phyloP scores from a whole-genome alignment of 345 rosid genomes.

The Brassica carinata region DNA sequence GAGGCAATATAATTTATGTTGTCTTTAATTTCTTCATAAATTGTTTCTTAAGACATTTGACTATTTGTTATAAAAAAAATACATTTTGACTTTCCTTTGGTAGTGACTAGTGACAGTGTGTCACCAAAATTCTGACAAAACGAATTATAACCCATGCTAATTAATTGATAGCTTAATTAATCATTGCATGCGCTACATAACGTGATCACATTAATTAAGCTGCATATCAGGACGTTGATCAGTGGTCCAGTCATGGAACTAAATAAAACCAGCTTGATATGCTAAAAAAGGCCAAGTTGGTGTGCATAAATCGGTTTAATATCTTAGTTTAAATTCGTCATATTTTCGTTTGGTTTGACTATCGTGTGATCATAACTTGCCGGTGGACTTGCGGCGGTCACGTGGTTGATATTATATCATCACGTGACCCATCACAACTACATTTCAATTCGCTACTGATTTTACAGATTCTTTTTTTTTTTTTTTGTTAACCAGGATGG shows the following conservation, averaged over 20 bases:
- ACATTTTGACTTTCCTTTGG: constrained; percentile 25
- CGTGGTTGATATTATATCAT: constrained; percentile 24
- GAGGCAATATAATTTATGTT: background rate
- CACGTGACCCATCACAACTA: constrained; percentile 29
- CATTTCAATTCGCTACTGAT: constrained; percentile 24
- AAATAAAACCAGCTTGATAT: constrained; percentile 5
- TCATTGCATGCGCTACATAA: constrained; percentile 10
- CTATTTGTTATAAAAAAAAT: background rate
- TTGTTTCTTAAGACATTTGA: background rate
- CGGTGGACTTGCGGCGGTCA: constrained; percentile 31
- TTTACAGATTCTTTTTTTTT: constrained; percentile 31
- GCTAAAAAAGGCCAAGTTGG: background rate
- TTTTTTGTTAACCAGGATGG: too few relatives aligned
- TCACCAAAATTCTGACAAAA: constrained; percentile 33
- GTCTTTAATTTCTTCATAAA: background rate
- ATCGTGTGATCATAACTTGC: constrained; percentile 26
- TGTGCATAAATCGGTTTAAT: background rate
- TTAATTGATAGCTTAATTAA: constrained; percentile 27
- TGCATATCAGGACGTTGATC: constrained; percentile 20
- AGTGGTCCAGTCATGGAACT: constrained; percentile 29
- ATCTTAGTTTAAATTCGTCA: background rate
- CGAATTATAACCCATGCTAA: constrained; percentile 31
- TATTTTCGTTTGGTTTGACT: background rate
- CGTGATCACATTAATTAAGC: constrained; percentile 34
- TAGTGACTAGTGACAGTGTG: constrained; percentile 6